A percentile compares a stretch with the other conserved stretches of the same genome.
Evolutionary conservation across 2,329 filamentous ascomycete genomes (phyloP).

Genomic region (Penicillium hordei): DNA sequence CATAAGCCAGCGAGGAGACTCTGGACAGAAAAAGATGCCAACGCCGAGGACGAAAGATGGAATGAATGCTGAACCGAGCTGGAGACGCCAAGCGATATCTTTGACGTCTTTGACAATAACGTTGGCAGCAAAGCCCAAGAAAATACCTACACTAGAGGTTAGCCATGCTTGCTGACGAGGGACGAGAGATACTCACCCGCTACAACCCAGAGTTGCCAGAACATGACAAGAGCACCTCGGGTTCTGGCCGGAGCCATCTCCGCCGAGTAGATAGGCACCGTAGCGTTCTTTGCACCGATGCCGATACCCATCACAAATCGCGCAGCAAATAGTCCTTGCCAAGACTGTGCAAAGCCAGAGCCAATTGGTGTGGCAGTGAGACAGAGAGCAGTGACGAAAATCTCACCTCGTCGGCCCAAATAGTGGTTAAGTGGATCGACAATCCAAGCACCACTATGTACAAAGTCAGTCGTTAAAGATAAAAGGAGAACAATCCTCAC

Average conservation of each 20-base stretch:
- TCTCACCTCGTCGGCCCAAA: slow-evolving; percentile 61
- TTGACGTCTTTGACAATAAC: slow-evolving; percentile 59
- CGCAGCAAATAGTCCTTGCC: slow-evolving; percentile 55
- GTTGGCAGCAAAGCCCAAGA: slow-evolving; percentile 65
- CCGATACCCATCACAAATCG: slow-evolving; percentile 60
- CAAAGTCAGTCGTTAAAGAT: slow-evolving; percentile 22
- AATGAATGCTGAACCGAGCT: slow-evolving; percentile 63
- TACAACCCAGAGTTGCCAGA: slow-evolving; percentile 47
- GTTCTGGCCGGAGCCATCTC: slow-evolving; percentile 56
- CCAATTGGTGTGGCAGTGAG: slow-evolving; percentile 67
- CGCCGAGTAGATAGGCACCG: slow-evolving; percentile 54
- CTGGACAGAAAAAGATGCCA: slow-evolving; percentile 29
- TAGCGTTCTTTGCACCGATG: slow-evolving; percentile 60
- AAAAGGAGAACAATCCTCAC: slow-evolving; percentile 47
- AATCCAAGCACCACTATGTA: slow-evolving; percentile 57
- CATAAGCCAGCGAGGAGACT: slow-evolving; percentile 32
- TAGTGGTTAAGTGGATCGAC: slow-evolving; percentile 63
- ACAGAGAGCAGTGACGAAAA: slow-evolving; percentile 62
- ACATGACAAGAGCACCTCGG: slow-evolving; percentile 57
- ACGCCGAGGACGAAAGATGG: slow-evolving; percentile 57
- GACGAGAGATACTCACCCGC: slow-evolving; percentile 8
- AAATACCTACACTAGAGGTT: slow-evolving; percentile 49
- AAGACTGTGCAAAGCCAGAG: slow-evolving; percentile 59
- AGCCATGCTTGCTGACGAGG: not conserved
- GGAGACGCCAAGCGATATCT: slow-evolving; percentile 63